phyloP scores from a whole-genome alignment of 495 filamentous ascomycete genomes.

The Apodospora peruviana region DNA sequence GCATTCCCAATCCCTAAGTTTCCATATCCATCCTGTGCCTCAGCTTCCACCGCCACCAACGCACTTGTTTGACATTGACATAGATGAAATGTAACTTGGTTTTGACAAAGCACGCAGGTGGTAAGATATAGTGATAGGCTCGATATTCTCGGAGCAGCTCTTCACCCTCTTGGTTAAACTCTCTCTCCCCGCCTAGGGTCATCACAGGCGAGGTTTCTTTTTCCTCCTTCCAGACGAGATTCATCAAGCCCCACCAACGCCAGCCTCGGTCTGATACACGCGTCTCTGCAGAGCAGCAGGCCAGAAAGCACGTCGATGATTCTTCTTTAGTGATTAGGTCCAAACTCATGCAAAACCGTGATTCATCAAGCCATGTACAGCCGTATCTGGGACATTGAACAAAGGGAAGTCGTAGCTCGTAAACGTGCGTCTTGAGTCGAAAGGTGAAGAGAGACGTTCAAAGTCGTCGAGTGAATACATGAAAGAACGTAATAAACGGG shows the following conservation, averaged over 20 bases:
- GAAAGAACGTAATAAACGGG: constrained; percentile 11
- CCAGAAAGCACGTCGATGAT: too few relatives aligned
- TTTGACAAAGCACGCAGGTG: too few relatives aligned
- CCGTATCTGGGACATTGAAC: constrained; percentile 26
- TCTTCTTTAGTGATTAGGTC: constrained; percentile 19
- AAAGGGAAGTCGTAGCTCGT: constrained; percentile 25
- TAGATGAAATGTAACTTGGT: too few relatives aligned
- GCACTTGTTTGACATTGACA: too few relatives aligned
- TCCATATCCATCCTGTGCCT: not conserved
- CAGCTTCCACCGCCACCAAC: too few relatives aligned
- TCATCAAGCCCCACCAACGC: not conserved
- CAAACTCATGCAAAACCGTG: constrained; percentile 20
- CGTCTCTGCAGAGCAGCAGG: not conserved
- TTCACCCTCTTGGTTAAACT: not conserved
- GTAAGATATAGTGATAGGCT: not conserved
- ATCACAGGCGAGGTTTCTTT: constrained; percentile 14
- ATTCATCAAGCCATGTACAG: constrained; percentile 34
- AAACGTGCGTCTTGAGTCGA: constrained; percentile 6
- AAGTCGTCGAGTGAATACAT: constrained; percentile 33
- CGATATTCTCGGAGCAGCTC: too few relatives aligned
- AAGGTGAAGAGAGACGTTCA: constrained; percentile 9
- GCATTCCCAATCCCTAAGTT: not conserved
- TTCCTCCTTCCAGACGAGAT: constrained; percentile 5
- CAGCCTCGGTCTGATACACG: not conserved
- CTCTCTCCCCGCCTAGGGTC: constrained; percentile 9